A percentile compares a stretch with the other conserved stretches of the same genome.
Conservation (phyloP, 768 basidiomycete species). For the Hygrophorus pudorinus region DNA sequence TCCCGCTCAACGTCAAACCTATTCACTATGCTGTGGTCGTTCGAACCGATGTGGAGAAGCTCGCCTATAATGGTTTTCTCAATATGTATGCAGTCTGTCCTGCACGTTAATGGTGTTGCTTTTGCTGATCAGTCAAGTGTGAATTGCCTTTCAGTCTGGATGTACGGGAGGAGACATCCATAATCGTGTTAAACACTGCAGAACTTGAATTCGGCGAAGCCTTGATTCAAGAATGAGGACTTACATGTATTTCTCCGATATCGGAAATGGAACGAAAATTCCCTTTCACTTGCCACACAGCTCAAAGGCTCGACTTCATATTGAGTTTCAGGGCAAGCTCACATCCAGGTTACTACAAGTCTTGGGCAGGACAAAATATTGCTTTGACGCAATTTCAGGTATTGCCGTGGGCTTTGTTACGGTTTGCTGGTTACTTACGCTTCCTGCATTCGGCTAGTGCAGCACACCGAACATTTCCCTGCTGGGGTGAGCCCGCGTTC, state of each 20-base stretch:
- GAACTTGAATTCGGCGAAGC: constrained; percentile 49
- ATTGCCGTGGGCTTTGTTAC: constrained; percentile 3
- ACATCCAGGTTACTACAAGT: constrained; percentile 72
- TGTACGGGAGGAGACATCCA: constrained; percentile 48
- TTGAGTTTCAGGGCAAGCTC: constrained; percentile 63
- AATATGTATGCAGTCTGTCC: constrained; percentile 50
- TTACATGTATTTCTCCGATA: constrained; percentile 51
- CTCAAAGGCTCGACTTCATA: constrained; percentile 58
- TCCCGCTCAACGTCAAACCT: constrained; percentile 59
- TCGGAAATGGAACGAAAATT: constrained; percentile 56
- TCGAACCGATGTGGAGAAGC: constrained; percentile 72
- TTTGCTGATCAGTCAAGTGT: constrained; percentile 1
- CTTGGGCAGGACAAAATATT: constrained; percentile 53
- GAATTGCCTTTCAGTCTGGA: constrained; percentile 40
- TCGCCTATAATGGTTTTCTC: constrained; percentile 68
- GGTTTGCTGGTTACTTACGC: constrained; percentile 2
- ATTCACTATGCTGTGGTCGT: constrained; percentile 72
- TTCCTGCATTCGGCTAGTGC: constrained; percentile 55
- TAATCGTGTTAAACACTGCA: constrained; percentile 56
- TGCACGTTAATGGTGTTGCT: background rate
- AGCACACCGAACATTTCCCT: constrained; percentile 75
- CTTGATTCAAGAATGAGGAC: too few relatives aligned
- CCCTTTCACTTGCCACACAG: constrained; percentile 48
- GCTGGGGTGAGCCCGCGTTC: constrained; percentile 89
- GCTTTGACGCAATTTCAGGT: constrained; percentile 89